A percentile compares a stretch with the other conserved stretches of the same genome.
Evolutionary conservation across 192 early-diverging fungal genomes (phyloP).

Genomic region (Obelidium mucronatum): DNA sequence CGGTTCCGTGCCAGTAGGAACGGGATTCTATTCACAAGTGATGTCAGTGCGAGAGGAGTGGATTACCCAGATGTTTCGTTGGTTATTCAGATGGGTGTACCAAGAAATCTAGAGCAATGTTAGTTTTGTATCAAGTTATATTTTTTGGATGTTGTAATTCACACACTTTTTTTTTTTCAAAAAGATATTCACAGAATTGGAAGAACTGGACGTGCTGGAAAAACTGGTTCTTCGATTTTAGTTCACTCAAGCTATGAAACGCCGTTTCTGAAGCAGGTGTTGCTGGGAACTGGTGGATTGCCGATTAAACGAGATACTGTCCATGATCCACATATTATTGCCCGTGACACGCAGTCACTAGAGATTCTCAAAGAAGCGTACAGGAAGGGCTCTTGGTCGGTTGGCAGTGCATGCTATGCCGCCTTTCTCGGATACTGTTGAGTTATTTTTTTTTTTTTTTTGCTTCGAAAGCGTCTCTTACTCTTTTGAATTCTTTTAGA

Average conservation of each 20-base stretch:
- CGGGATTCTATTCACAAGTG: slow-evolving; percentile 83
- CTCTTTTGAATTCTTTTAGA: slow-evolving; percentile 1
- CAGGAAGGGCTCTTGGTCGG: slow-evolving; percentile 45
- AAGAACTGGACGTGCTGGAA: slow-evolving; percentile 92
- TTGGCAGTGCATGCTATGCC: slow-evolving; percentile 44
- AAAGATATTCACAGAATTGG: slow-evolving; percentile 94
- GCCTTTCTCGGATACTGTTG: slow-evolving; percentile 72
- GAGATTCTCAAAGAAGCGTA: slow-evolving; percentile 29
- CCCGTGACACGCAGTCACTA: slow-evolving; percentile 25
- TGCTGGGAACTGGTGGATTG: slow-evolving; percentile 2
- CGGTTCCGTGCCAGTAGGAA: slow-evolving; percentile 68
- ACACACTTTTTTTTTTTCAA: neutral
- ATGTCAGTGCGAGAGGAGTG: slow-evolving; percentile 93
- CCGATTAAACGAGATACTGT: slow-evolving; percentile 45
- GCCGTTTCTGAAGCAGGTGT: slow-evolving; percentile 60
- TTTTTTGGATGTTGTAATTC: neutral
- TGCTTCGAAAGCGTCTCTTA: neutral
- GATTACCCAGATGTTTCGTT: slow-evolving; percentile 89
- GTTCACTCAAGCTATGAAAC: slow-evolving; percentile 78
- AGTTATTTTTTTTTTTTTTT: slow-evolving; percentile 23
- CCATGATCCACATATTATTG: slow-evolving; percentile 26
- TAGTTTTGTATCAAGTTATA: neutral
- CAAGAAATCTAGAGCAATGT: slow-evolving; percentile 72
- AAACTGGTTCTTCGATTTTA: slow-evolving; percentile 80
- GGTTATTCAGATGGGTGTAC: slow-evolving; percentile 80